Evolutionary conservation across 306 rosid species (phyloP).

Genomic region (Canavalia ensiformis): DNA sequence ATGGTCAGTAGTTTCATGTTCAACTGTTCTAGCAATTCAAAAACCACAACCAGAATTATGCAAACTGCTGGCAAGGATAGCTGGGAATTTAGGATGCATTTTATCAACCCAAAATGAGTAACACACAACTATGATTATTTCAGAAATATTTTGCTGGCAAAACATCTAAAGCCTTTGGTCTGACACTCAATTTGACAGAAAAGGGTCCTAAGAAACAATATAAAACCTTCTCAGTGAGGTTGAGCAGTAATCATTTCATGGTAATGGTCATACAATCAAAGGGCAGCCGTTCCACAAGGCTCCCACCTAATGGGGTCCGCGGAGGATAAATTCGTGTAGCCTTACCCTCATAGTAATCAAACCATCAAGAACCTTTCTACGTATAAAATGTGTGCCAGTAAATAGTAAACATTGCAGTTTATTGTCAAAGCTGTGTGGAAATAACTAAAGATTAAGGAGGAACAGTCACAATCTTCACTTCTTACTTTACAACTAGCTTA

Average conservation of each 20-base stretch:
- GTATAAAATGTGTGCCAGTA: background rate
- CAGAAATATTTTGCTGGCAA: background rate
- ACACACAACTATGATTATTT: background rate
- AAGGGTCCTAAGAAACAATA: constrained; percentile 26
- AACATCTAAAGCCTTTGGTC: background rate
- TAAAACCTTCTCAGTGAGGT: background rate
- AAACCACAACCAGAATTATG: constrained; percentile 10
- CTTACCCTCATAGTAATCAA: constrained; percentile 24
- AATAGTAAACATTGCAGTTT: constrained; percentile 30
- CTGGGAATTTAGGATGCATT: background rate
- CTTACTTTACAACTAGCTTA: background rate
- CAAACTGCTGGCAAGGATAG: background rate
- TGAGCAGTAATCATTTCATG: constrained; percentile 26
- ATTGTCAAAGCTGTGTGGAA: background rate
- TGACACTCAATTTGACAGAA: background rate
- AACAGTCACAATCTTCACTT: constrained; percentile 9
- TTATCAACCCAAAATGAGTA: background rate
- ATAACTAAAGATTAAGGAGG: constrained; percentile 20
- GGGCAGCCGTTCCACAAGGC: background rate
- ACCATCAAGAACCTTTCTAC: background rate
- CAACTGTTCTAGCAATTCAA: background rate
- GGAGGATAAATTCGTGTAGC: background rate
- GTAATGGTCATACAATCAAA: background rate
- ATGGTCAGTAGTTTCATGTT: background rate
- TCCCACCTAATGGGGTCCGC: background rate